Evolutionary conservation across 495 filamentous ascomycete genomes (phyloP).

Genomic region (Aspergillus cavernicola): DNA sequence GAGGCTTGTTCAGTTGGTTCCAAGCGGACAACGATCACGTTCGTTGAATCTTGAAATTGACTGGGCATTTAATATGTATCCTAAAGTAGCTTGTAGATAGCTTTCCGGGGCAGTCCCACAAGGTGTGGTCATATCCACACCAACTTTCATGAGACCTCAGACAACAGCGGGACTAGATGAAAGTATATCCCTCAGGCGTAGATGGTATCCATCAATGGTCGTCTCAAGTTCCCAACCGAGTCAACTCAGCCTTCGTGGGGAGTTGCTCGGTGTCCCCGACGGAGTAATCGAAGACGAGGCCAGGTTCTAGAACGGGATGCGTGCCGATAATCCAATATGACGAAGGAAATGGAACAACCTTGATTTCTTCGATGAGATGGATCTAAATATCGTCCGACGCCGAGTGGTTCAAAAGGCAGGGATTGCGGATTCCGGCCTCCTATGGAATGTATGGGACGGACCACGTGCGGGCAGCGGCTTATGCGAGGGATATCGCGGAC

Average conservation of each 20-base stretch:
- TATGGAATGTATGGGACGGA: conserved; percentile 8
- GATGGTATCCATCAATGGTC: background rate
- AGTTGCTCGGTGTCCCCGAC: background rate
- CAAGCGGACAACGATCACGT: background rate
- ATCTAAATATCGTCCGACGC: no score
- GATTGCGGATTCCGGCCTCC: background rate
- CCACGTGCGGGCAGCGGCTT: conserved; percentile 7
- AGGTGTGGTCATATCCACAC: background rate
- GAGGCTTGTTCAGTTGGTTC: background rate
- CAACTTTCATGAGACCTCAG: background rate
- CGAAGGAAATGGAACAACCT: no score
- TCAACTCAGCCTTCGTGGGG: background rate
- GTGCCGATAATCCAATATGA: no score
- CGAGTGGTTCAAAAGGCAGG: no score
- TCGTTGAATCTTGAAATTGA: background rate
- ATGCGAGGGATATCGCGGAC: conserved; percentile 1
- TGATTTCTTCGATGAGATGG: no score
- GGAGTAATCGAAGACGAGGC: background rate
- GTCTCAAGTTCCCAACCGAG: no score
- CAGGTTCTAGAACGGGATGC: background rate
- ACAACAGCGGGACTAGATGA: background rate
- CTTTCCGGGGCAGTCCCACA: background rate
- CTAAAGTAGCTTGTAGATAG: background rate
- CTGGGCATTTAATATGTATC: background rate
- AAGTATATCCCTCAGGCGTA: background rate